These are phyloP conservation scores for Thalassiosira pacifica DNA, from an alignment of 352 stramenopile species.

Conservation along the genomic window DNA sequence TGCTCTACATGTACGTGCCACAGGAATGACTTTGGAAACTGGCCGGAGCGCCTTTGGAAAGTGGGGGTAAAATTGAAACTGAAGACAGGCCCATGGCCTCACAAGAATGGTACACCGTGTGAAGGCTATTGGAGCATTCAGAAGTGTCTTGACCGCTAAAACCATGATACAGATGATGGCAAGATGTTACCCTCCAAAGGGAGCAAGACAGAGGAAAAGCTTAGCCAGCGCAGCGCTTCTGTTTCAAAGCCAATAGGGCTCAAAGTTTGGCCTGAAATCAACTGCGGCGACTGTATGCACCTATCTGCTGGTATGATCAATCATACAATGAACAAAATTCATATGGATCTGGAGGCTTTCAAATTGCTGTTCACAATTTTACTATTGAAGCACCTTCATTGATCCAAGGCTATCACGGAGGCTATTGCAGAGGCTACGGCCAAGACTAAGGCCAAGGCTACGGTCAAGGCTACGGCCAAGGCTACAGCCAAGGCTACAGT, in stretches of 20 bases:
- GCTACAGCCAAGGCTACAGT: no score
- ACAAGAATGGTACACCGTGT: slow-evolving; percentile 1
- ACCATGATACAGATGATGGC: no score
- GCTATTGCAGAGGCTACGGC: no score
- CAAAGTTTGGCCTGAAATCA: neutral
- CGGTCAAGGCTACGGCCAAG: no score
- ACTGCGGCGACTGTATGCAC: neutral
- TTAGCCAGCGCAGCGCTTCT: neutral
- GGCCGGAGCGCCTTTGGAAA: slow-evolving; percentile 13
- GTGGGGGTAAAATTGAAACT: neutral
- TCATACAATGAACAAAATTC: slow-evolving; percentile 3
- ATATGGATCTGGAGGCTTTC: no score
- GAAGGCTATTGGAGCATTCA: neutral
- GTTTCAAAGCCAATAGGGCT: neutral
- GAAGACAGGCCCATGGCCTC: neutral
- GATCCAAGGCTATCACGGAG: no score
- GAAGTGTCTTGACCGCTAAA: slow-evolving; percentile 3
- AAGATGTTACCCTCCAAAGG: no score
- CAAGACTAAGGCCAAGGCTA: no score
- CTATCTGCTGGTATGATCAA: slow-evolving; percentile 3
- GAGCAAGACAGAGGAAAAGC: neutral
- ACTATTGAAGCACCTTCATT: no score
- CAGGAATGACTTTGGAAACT: slow-evolving; percentile 23
- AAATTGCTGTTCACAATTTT: no score
- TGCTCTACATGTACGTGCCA: slow-evolving; percentile 17